Conservation (phyloP, 768 basidiomycete species). For the Termitomyces sp. region DNA sequence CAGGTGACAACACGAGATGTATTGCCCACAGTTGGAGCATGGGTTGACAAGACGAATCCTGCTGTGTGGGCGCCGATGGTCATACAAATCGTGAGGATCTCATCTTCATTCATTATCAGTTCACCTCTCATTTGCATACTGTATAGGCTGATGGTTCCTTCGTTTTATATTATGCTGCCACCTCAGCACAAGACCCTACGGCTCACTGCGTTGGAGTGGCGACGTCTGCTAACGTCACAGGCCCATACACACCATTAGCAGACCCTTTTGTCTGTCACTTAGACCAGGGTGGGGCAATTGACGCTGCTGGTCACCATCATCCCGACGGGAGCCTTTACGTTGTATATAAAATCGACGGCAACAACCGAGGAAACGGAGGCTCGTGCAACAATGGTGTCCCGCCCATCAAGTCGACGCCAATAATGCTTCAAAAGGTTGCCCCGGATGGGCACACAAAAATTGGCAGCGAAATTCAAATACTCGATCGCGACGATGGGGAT, state of each 20-base stretch:
- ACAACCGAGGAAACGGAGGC: conserved; percentile 10
- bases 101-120: background rate
- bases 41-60: conserved; percentile 6
- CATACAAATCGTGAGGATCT: conserved; percentile 3
- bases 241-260: conserved; percentile 3
- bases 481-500: conserved; percentile 12
- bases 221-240: conserved; percentile 5
- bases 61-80: conserved; percentile 14
- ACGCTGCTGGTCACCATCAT: conserved; percentile 11
- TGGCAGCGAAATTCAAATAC: conserved; percentile 8
- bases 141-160: conserved; percentile 7
- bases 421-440: conserved; percentile 13
- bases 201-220: conserved; percentile 12
- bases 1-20: conserved; percentile 6
- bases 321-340: conserved; percentile 12
- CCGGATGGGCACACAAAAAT: conserved; percentile 12
- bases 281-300: conserved; percentile 9
- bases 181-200: conserved; percentile 5
- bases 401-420: conserved; percentile 12
- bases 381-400: conserved; percentile 11
- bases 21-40: conserved; percentile 9
- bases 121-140: background rate
- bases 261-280: conserved; percentile 10
- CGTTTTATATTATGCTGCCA: conserved; percentile 11
- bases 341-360: conserved; percentile 12